Evolutionary conservation across 768 basidiomycete species (phyloP).

Genomic region (Panaeolus papilionaceus): DNA sequence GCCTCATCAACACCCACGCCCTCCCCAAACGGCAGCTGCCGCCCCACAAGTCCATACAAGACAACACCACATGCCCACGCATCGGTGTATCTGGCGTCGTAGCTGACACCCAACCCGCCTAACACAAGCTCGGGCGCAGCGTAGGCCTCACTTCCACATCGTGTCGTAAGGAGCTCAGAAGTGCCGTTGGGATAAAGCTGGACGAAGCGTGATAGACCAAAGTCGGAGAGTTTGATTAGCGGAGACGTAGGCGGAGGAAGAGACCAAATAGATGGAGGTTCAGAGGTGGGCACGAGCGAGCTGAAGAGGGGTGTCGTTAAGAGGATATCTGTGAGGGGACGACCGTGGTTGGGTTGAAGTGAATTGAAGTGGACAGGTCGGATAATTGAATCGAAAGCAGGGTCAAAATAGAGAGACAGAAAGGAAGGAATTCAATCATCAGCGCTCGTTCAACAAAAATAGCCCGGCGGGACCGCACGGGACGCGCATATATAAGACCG

Average conservation of each 20-base stretch:
- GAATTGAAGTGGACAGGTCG: background rate
- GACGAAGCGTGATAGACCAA: constrained; percentile 88
- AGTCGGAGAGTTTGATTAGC: constrained; percentile 86
- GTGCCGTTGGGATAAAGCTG: constrained; percentile 53
- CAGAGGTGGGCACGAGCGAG: constrained; percentile 27
- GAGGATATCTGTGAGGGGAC: constrained; percentile 66
- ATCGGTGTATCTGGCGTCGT: constrained; percentile 87
- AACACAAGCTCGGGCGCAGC: constrained; percentile 82
- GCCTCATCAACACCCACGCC: constrained; percentile 37
- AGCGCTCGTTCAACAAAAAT: constrained; percentile 3
- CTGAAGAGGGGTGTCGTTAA: constrained; percentile 55
- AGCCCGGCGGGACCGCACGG: background rate
- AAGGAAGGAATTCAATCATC: constrained; percentile 1
- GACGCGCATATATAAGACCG: background rate
- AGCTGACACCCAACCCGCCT: constrained; percentile 43
- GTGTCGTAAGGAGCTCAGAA: constrained; percentile 63
- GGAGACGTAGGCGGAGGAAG: constrained; percentile 53
- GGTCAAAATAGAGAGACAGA: background rate
- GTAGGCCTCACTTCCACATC: constrained; percentile 90
- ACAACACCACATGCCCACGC: constrained; percentile 93
- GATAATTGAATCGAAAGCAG: constrained; percentile 16
- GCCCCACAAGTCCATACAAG: constrained; percentile 74
- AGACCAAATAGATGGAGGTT: constrained; percentile 36
- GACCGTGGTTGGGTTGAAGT: background rate
- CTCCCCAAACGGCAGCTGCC: constrained; percentile 78